Conservation (phyloP, 2,329 filamentous ascomycete species). For the Calonectria fujianensis region DNA sequence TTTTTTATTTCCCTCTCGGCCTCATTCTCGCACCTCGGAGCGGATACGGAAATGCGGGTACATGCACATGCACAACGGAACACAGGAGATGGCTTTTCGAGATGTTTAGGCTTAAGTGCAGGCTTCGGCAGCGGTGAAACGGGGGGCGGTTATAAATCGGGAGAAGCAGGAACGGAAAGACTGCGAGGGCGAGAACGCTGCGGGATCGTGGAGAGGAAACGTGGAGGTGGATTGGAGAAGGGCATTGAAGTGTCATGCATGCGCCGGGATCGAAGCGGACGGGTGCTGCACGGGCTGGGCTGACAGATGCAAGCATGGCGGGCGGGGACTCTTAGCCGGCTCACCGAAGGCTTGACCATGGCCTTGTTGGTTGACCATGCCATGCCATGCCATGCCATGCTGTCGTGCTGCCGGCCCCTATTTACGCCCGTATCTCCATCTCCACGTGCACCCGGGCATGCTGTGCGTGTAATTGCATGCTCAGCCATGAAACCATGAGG, state of each 20-base stretch:
- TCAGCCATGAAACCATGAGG: background rate
- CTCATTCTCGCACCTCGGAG: background rate
- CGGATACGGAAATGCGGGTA: constrained; percentile 11
- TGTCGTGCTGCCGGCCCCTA: background rate
- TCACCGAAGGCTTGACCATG: constrained; percentile 27
- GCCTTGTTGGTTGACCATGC: constrained; percentile 21
- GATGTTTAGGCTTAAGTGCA: constrained; percentile 15
- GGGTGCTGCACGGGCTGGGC: background rate
- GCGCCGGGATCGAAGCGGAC: background rate
- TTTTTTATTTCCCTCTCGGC: background rate
- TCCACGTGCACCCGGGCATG: background rate
- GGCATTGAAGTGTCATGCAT: constrained; percentile 30
- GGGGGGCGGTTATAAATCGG: constrained; percentile 44
- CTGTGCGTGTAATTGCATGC: background rate
- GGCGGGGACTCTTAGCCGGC: background rate
- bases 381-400: constrained; percentile 9
- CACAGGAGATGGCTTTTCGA: background rate
- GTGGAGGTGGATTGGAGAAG: constrained; percentile 10
- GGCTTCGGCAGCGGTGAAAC: constrained; percentile 48
- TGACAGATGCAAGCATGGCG: background rate
- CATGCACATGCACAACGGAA: constrained; percentile 4
- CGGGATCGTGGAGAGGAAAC: constrained; percentile 25
- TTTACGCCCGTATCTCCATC: constrained; percentile 1
- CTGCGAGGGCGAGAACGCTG: background rate
- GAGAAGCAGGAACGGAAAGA: constrained; percentile 49